Evolutionary conservation across 495 filamentous ascomycete genomes (phyloP).

Genomic region (Neurospora terricola): DNA sequence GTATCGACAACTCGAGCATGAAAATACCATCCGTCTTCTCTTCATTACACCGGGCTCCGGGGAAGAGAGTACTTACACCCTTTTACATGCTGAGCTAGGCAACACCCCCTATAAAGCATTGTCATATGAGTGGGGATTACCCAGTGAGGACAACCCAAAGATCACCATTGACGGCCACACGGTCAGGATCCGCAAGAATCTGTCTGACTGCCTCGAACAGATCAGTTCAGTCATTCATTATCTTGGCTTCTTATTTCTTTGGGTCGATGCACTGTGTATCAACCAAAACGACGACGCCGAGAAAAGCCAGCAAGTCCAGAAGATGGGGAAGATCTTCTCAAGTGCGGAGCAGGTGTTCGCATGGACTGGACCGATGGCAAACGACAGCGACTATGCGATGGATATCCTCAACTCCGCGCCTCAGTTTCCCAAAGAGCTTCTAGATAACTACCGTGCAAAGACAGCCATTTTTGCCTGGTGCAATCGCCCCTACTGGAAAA

Average conservation of each 20-base stretch:
- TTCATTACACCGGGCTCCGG: not conserved
- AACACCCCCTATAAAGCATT: not conserved
- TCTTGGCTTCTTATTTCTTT: not conserved
- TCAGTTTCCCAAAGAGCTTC: fast-evolving
- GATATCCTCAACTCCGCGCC: not conserved
- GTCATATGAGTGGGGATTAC: not conserved
- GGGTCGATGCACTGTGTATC: constrained; percentile 5
- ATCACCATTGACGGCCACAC: not conserved
- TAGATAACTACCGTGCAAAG: not conserved
- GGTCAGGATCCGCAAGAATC: not conserved
- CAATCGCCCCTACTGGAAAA: not conserved
- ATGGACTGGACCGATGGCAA: not conserved
- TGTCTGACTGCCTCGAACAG: not conserved
- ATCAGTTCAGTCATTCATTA: not conserved
- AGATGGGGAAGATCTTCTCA: not conserved
- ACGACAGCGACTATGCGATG: not conserved
- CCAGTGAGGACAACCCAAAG: not conserved
- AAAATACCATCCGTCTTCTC: not conserved
- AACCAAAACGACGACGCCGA: constrained; percentile 1
- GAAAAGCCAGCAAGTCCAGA: not conserved
- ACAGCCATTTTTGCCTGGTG: not conserved
- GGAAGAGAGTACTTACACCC: not conserved
- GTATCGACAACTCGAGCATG: not conserved
- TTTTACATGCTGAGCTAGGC: not conserved
- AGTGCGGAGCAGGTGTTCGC: not conserved